These are phyloP conservation scores for Xylaria acuta DNA, from an alignment of 495 filamentous ascomycete species.

Conservation along the genomic window DNA sequence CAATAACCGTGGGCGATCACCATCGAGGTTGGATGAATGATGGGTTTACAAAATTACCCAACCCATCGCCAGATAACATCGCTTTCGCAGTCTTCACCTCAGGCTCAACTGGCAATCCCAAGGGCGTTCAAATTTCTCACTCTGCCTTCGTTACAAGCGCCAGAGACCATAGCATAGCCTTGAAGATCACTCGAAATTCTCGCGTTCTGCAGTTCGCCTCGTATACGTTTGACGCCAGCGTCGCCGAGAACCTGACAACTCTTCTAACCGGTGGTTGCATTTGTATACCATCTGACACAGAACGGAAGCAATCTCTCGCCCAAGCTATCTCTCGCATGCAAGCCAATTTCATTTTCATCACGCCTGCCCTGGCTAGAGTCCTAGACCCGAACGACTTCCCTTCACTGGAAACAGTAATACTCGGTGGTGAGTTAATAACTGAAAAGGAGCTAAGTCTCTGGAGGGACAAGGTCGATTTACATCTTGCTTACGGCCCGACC, in stretches of 20 bases:
- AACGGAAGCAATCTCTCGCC: conserved; percentile 45
- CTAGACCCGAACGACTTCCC: conserved; percentile 4
- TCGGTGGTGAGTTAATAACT: conserved; percentile 11
- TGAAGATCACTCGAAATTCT: conserved; percentile 30
- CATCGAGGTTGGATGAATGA: neutral
- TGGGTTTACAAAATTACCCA: neutral
- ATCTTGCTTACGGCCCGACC: neutral
- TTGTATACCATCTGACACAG: conserved; percentile 64
- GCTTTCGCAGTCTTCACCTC: conserved; percentile 51
- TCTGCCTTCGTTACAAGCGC: conserved; percentile 20
- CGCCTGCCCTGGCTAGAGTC: conserved; percentile 4
- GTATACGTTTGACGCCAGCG: conserved; percentile 63
- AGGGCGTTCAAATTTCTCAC: conserved; percentile 48
- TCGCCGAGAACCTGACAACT: conserved; percentile 61
- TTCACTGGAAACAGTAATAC: neutral
- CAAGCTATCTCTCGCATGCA: conserved; percentile 32
- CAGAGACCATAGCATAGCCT: neutral
- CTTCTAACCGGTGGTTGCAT: conserved; percentile 67
- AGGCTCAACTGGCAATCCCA: conserved; percentile 50
- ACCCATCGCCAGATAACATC: conserved; percentile 21
- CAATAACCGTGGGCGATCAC: conserved; percentile 3
- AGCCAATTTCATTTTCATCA: conserved; percentile 20
- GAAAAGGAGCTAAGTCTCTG: conserved; percentile 1
- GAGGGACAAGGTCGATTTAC: neutral
- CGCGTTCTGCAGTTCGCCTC: conserved; percentile 64